Conservation (phyloP, 495 filamentous ascomycete species). For the Sphaerosporella brunnea region DNA sequence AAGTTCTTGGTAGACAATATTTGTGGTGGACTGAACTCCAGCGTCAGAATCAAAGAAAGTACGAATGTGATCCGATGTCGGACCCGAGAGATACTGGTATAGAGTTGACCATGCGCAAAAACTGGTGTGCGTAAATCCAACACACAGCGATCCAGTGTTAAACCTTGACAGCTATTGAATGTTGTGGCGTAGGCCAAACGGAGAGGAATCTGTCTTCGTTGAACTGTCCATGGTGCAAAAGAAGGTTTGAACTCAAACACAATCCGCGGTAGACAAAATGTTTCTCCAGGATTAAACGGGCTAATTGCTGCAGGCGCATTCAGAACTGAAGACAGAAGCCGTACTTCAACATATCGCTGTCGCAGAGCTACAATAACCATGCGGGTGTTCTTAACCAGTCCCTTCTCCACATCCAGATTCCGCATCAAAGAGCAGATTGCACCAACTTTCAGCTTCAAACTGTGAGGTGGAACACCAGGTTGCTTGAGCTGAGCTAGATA, state of each 20-base stretch:
- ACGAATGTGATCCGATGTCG: neutral
- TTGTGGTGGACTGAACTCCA: neutral
- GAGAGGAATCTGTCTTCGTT: conserved; percentile 7
- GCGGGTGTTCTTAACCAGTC: conserved; percentile 8
- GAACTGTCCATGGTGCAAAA: conserved; percentile 5
- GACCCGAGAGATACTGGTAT: conserved; percentile 3
- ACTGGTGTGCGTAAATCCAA: conserved; percentile 1
- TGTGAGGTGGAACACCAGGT: neutral
- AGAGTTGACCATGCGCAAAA: conserved; percentile 10
- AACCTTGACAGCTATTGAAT: conserved; percentile 11
- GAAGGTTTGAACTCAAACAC: conserved; percentile 4
- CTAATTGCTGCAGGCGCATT: too few relatives aligned
- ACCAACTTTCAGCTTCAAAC: conserved; percentile 3
- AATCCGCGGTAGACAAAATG: conserved; percentile 5
- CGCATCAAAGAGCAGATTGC: conserved; percentile 6
- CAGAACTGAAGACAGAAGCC: neutral
- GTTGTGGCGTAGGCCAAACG: conserved; percentile 7
- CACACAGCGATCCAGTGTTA: conserved; percentile 5
- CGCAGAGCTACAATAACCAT: neutral
- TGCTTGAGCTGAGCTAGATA: conserved; percentile 1
- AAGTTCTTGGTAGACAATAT: neutral
- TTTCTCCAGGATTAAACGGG: too few relatives aligned
- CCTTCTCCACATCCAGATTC: conserved; percentile 8
- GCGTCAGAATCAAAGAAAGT: neutral
- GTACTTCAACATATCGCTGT: neutral